These are phyloP conservation scores for Colletotrichum sp. DNA, from an alignment of 2,329 filamentous ascomycete species.

Conservation along the genomic window DNA sequence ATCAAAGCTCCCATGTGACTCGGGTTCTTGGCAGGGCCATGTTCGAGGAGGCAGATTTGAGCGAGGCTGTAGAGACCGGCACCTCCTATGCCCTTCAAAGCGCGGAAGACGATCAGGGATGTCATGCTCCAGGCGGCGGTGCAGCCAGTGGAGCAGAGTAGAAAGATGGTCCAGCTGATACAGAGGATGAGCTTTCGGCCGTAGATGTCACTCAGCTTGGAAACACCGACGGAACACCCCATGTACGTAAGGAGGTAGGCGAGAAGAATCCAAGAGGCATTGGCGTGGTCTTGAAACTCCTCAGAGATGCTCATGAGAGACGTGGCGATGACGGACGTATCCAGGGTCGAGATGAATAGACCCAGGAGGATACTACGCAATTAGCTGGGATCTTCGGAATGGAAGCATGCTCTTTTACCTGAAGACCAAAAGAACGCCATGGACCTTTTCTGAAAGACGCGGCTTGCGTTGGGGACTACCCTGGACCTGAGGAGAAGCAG, in stretches of 20 bases:
- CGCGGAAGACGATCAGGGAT: conserved; percentile 60
- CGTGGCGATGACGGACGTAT: conserved; percentile 63
- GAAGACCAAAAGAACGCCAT: conserved; percentile 36
- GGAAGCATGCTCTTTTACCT: conserved; percentile 29
- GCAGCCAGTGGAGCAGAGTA: conserved; percentile 60
- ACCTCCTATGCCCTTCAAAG: conserved; percentile 64
- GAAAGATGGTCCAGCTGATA: conserved; percentile 57
- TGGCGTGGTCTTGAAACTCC: conserved; percentile 53
- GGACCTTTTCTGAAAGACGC: conserved; percentile 9
- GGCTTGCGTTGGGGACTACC: background rate
- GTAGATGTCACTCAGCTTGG: conserved; percentile 64
- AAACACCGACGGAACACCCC: conserved; percentile 61
- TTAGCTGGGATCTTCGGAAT: background rate
- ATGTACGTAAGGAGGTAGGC: conserved; percentile 63
- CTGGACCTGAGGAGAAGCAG: background rate
- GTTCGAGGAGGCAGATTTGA: conserved; percentile 60
- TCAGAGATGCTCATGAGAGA: conserved; percentile 61
- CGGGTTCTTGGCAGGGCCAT: conserved; percentile 57
- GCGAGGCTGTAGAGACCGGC: conserved; percentile 66
- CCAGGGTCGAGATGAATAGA: conserved; percentile 60
- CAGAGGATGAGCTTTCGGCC: conserved; percentile 56
- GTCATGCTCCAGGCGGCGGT: conserved; percentile 54
- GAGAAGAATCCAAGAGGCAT: conserved; percentile 59
- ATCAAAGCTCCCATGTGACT: conserved; percentile 59
- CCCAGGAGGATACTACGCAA: conserved; percentile 41